A percentile compares a stretch with the other conserved stretches of the same genome.
These are phyloP conservation scores for Aurantiochytrium sp. DNA, from an alignment of 108 stramenopile species.

Conservation along the genomic window DNA sequence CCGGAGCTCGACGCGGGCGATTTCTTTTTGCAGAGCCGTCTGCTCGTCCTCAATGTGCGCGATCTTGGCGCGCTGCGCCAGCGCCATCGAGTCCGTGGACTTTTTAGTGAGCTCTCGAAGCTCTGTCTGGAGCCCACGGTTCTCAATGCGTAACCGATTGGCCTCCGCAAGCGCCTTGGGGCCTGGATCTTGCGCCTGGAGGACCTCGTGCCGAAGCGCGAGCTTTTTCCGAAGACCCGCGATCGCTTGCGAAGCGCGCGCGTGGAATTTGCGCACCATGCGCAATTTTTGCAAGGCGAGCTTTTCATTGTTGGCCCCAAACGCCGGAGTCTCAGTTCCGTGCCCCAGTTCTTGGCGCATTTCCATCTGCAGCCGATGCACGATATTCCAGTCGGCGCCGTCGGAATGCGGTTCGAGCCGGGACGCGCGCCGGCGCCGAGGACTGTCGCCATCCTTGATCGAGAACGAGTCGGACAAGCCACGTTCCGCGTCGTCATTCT, in stretches of 20 bases:
- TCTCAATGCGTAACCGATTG: not conserved
- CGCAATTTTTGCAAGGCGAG: not conserved
- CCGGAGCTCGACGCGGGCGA: not conserved
- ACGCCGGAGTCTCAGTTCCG: not conserved
- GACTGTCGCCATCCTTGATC: too few relatives aligned
- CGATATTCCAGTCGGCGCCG: not conserved
- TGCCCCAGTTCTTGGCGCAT: not conserved
- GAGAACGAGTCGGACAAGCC: too few relatives aligned
- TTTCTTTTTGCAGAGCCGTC: not conserved
- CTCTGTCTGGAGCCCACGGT: not conserved
- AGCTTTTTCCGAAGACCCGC: not conserved
- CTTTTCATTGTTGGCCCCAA: not conserved
- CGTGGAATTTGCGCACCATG: not conserved
- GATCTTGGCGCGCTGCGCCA: not conserved
- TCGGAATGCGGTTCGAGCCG: too few relatives aligned
- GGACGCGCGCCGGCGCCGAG: too few relatives aligned
- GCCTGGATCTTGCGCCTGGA: not conserved
- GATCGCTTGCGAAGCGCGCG: not conserved
- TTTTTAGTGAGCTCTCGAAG: not conserved
- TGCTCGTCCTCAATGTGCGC: not conserved
- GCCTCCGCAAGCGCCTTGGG: not conserved
- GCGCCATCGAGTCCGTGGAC: not conserved
- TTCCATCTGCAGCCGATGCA: not conserved
- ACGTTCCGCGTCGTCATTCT: too few relatives aligned
- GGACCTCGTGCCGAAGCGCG: not conserved